These are phyloP conservation scores for Elongisporangium senticosum DNA, from an alignment of 352 stramenopile species.

Conservation along the genomic window DNA sequence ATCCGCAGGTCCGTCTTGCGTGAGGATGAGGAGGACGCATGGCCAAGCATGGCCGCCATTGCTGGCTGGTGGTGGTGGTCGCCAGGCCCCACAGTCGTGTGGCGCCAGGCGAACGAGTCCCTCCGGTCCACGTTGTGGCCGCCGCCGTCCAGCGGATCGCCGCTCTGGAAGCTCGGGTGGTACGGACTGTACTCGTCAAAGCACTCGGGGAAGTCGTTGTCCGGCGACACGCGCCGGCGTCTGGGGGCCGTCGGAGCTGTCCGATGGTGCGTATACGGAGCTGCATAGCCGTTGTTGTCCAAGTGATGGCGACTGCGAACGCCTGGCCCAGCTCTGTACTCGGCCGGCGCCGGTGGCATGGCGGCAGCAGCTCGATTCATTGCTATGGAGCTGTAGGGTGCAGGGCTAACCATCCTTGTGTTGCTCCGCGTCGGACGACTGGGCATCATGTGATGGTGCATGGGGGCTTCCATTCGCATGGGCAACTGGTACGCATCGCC, in stretches of 20 bases:
- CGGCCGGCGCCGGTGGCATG: too few relatives aligned
- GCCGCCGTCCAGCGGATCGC: constrained; percentile 26
- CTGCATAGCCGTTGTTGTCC: not conserved
- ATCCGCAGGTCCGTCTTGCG: constrained; percentile 65
- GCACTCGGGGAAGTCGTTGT: constrained; percentile 28
- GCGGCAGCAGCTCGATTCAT: not conserved
- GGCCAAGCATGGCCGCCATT: constrained; percentile 2
- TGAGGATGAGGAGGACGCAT: not conserved
- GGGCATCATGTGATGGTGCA: not conserved
- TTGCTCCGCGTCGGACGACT: not conserved
- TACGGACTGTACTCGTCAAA: constrained; percentile 83
- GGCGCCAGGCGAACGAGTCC: not conserved
- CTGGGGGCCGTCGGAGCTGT: not conserved
- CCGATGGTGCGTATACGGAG: not conserved
- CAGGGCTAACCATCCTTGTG: not conserved
- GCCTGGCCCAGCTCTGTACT: not conserved
- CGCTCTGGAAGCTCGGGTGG: constrained; percentile 50
- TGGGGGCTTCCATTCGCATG: not conserved
- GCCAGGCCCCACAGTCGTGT: not conserved
- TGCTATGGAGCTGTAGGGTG: not conserved
- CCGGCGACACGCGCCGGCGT: not conserved
- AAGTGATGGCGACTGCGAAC: not conserved
- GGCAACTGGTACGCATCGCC: not conserved
- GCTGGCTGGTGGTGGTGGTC: not conserved
- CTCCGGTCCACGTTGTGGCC: constrained; percentile 21